Conservation (phyloP, 2,329 filamentous ascomycete genomes). For the Fusarium neocosmosporiellum region DNA sequence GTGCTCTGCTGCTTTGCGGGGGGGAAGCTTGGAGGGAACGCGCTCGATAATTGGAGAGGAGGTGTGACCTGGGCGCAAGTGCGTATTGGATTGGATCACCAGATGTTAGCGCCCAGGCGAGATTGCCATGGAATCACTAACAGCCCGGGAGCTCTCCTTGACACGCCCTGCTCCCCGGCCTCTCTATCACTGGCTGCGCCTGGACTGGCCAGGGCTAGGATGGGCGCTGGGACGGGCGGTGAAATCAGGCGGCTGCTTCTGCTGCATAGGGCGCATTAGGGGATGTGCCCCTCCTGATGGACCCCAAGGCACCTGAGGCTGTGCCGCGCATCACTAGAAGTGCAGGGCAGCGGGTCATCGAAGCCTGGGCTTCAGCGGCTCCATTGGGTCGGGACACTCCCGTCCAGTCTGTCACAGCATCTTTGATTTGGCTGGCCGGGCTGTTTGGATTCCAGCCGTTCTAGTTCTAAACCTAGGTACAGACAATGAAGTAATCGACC, state of each 20-base stretch:
- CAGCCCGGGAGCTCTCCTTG: background rate
- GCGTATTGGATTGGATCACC: background rate
- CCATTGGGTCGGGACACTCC: background rate
- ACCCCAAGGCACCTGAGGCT: constrained; percentile 12
- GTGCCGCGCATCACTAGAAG: constrained; percentile 4
- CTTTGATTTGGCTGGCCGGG: background rate
- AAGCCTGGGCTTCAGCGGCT: background rate
- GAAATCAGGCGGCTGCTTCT: constrained; percentile 30
- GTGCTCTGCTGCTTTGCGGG: constrained; percentile 40
- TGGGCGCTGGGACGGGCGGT: constrained; percentile 34
- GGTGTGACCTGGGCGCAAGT: constrained; percentile 15
- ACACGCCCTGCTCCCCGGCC: background rate
- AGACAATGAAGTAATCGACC: background rate
- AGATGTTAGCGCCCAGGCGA: constrained; percentile 21
- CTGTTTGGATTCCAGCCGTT: background rate
- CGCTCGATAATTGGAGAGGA: constrained; percentile 40
- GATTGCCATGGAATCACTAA: constrained; percentile 16
- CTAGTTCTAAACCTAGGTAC: background rate
- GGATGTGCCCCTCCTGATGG: constrained; percentile 33
- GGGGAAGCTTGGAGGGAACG: constrained; percentile 39
- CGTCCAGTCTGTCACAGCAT: background rate
- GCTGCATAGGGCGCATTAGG: constrained; percentile 29
- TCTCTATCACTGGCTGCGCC: constrained; percentile 22
- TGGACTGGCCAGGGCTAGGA: constrained; percentile 19
- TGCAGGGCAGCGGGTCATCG: constrained; percentile 10